Evolutionary conservation across 768 basidiomycete genomes (phyloP), one percentile per base, ranked within the genome.

Genomic region (Phanerochaete carnosa): DNA sequence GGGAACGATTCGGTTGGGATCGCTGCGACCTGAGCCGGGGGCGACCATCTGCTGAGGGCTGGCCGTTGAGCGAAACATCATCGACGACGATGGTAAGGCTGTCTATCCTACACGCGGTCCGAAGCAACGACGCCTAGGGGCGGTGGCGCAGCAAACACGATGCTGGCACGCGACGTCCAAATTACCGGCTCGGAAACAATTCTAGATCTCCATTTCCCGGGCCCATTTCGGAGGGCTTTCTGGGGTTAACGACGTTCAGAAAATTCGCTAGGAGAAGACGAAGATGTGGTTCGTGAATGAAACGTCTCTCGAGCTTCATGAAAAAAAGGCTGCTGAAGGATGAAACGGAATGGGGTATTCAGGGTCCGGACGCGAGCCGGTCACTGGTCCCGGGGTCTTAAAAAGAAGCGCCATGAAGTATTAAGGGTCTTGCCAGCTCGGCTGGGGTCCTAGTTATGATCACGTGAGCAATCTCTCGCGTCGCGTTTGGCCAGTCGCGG

Each of bases 1-100:
- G 61, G 85, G 86, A 49, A 81, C 77, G 53, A 68, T 67, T 49
- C 66, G 69, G 59, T 65, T 61, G 45, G 68, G 63, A 65, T 73
- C 68, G 54, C 66, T 59, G 51, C 62, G 63, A 57, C 63, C 60
- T 49, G 68, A 66, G 61, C 56, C 61, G 63, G 59, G 37, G 49
- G 29, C 22, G 55, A 59, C 51, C 43, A 45, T 32, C 55, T 61
- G 65, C 30, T 56, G 64, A 50, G 68, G 62, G 52, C 62, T 63
- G 59, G 61, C 49, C 66, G 65, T 66, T 59, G 52, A 46, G 22
- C 50, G 57, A 32, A 57, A 55, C 54, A 45, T 56, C 57, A 58
- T 58, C 57, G 57, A 58, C 57, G 57, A 51, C 57, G 59, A 55
- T 60, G 43, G 32, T 45, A 55, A 60, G 59, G 39, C 46, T 30